Evolutionary conservation across 805 yeast species (phyloP), one percentile per base, ranked within the genome.

Genomic region (Nakazawaea holstii): DNA sequence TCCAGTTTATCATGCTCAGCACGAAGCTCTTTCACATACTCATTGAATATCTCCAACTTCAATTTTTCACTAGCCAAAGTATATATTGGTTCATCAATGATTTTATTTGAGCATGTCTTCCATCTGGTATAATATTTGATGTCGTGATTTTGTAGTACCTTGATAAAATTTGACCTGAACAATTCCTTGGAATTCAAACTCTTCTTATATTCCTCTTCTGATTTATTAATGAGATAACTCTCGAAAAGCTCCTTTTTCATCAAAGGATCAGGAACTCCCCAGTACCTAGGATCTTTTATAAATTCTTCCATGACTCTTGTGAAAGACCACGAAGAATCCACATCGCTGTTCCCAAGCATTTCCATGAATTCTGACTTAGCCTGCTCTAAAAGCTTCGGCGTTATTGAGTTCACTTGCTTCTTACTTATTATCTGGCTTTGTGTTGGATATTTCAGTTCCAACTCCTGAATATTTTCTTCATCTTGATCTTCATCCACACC

Each of bases 291-390:
- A 53, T 84, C 82, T 3, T 57, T 59, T 14, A 84, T 72, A 49
- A 84, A 76, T 14, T 66, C 64, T 20, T 77, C 73, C 65, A 89
- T 79, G 1, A 86, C 84, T 49, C 69, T 69, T 42, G 74, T 78
- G 62, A 88, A 88, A 0, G 94, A 74, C 91, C 92, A 86, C 0
- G 84, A 75, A 0, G 85, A 74, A 59, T 84, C 90, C 2, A 89
- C 87, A 7, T 72, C 65, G 35, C 74, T 63, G 1, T 74, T 78
- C 31, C 66, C 61, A 8, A 90, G 65, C 74, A 89, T 69, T 2
- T 67, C 60, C 14, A 70, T 55, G 58, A 84, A 89, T 38, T 72
- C 74, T 2, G 77, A 43, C 39, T 53, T 51, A 4, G 45, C 32
- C 6, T 31, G 17, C 14, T 38, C 40, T 14, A 39, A 28, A 32